Conservation (phyloP, 1,284 basidiomycete species). For the Ustilago lituana region DNA sequence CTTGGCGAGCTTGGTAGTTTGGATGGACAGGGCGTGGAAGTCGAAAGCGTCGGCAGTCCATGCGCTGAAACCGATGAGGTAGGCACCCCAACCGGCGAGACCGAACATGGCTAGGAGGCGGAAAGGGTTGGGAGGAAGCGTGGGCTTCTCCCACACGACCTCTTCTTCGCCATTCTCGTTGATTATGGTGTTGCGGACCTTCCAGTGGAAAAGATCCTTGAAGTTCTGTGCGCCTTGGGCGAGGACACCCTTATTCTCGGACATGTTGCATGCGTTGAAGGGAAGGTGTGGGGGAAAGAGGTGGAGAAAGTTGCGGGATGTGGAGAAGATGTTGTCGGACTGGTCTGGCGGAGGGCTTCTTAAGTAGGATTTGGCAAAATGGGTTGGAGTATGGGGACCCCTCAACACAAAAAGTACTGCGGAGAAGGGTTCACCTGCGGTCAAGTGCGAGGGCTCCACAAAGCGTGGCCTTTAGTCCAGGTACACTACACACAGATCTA, state of each 20-base stretch:
- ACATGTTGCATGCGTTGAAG: conserved; percentile 5
- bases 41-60: conserved; percentile 51
- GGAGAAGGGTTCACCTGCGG: too few relatives aligned
- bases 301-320: not conserved
- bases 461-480: not conserved
- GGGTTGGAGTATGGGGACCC: too few relatives aligned
- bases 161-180: conserved; percentile 45
- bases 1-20: conserved; percentile 45
- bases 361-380: too few relatives aligned
- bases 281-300: not conserved
- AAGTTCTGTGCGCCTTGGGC: conserved; percentile 39
- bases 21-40: conserved; percentile 52
- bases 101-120: conserved; percentile 29
- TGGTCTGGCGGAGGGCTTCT: too few relatives aligned
- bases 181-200: conserved; percentile 30
- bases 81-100: conserved; percentile 42
- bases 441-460: too few relatives aligned
- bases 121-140: conserved; percentile 38
- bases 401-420: too few relatives aligned
- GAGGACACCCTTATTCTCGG: conserved; percentile 30
- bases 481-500: not conserved
- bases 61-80: conserved; percentile 45
- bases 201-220: conserved; percentile 49
- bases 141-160: conserved; percentile 31
- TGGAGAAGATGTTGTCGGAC: too few relatives aligned